Percentiles rank a stretch among this genome's conserved stretches.
Evolutionary conservation across 2,329 filamentous ascomycete genomes (phyloP).

Genomic region (Aspergillus quadrilineatus): DNA sequence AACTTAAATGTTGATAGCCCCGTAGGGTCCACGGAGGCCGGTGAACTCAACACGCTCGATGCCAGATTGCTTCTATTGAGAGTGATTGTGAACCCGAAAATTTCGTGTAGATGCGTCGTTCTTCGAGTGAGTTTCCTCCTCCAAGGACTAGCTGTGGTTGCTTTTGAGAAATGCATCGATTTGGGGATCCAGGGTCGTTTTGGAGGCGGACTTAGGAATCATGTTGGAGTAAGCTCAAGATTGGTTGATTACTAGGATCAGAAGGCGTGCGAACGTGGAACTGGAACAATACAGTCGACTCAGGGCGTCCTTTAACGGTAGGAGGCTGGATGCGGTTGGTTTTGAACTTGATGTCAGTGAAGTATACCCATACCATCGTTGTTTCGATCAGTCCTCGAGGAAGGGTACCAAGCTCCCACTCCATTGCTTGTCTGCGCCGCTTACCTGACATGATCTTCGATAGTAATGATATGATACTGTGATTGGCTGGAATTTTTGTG

Average conservation of each 20-base stretch:
- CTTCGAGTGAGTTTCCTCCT: neutral
- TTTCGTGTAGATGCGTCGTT: conserved; percentile 4
- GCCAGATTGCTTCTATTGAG: conserved; percentile 13
- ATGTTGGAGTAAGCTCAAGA: neutral
- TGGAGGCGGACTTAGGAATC: neutral
- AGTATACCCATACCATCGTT: neutral
- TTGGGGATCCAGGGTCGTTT: neutral
- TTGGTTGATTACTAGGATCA: neutral
- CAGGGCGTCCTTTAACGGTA: neutral
- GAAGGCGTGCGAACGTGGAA: neutral
- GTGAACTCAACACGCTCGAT: conserved; percentile 35
- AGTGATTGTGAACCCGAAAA: neutral
- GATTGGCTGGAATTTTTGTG: neutral
- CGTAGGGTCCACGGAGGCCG: conserved; percentile 32
- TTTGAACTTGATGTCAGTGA: conserved; percentile 3
- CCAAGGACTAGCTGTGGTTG: neutral
- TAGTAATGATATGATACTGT: neutral
- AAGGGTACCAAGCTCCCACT: neutral
- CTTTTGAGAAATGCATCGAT: neutral
- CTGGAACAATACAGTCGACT: neutral
- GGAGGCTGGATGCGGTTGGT: neutral
- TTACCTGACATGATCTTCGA: neutral
- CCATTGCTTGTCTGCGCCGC: neutral
- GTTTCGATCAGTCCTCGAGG: neutral
- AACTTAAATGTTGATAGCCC: conserved; percentile 37